Base-by-base conservation (phyloP, 805 yeast species). In the Barnettozyma siamensis region DNA sequence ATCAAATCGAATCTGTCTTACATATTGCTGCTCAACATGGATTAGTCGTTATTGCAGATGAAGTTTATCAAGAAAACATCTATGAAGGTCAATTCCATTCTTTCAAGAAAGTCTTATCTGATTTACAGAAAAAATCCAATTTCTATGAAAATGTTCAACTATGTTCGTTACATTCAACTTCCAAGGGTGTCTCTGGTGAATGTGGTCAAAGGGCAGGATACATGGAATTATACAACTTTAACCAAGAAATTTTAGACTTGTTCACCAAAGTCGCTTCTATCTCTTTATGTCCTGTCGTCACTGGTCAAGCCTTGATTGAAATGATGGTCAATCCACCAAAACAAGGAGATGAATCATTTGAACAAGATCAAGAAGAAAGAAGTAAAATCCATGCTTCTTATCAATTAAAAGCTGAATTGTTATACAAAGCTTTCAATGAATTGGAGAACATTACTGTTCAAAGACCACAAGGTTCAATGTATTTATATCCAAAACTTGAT, bases 161-260 rank as follows among this genome's bases (percentile, higher is more conserved):
- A 44, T 97, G 94, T 3, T 89, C 98, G 2, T 69, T 93, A 52
- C 98, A 93, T 64, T 88, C 98, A n/a, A 88, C 95, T 33, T 91
- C 98, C 11, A 93, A 93, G 65, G 99, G 99, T 62, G 88, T 88
- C 53, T 76, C 88, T 48, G 99, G 99, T 48, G 99, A 93, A 66
- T 93, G 99, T 73, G 99, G 99, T 46, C 99, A 93, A 69, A 80
- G 99, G 66, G 99, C 98, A 55, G 99, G 99, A 6, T 93, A 89
- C 70, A 85, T 93, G 93, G 99, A 93, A 65, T 66, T 89, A 7
- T 75, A 82, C 10, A 96, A 96, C 1, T 85, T 93, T 64, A 67
- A 73, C 12, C 70, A 69, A 3, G 88, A 83, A 34, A 81, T 89
- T 15, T 66, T 72, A 53, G 84, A 77, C 24, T 74, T 85, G 41